phyloP scores from a whole-genome alignment of 352 stramenopile genomes.

The Detonula confervacea region DNA sequence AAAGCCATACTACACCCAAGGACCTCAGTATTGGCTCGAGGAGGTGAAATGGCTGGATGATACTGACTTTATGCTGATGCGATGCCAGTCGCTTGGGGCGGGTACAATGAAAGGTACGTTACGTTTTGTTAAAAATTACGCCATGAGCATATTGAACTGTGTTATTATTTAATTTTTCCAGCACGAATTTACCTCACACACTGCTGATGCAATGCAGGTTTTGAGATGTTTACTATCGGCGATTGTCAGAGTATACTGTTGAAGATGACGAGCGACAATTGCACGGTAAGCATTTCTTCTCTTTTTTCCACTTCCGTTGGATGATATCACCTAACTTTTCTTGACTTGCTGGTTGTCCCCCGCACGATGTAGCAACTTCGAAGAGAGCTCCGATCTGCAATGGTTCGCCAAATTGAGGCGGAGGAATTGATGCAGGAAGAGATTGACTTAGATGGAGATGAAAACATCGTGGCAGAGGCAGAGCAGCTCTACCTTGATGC shows the following conservation, averaged over 20 bases:
- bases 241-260: slow-evolving; percentile 84
- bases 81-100: slow-evolving; percentile 75
- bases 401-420: slow-evolving; percentile 72
- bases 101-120: slow-evolving; percentile 80
- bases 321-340: neutral
- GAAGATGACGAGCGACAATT: slow-evolving; percentile 84
- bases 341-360: neutral
- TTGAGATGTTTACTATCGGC: slow-evolving; percentile 86
- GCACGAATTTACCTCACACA: no score
- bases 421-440: slow-evolving; percentile 77
- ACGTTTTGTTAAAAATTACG: no score
- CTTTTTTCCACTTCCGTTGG: no score
- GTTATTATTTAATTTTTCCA: no score
- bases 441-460: slow-evolving; percentile 65
- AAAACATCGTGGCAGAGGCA: slow-evolving; percentile 79
- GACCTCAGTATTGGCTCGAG: slow-evolving; percentile 63
- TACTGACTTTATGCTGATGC: slow-evolving; percentile 74
- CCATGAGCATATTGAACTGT: no score
- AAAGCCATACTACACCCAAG: slow-evolving; percentile 29
- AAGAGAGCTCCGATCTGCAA: slow-evolving; percentile 67
- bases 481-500: slow-evolving; percentile 76
- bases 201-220: no score
- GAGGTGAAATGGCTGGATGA: slow-evolving; percentile 82
- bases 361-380: slow-evolving; percentile 58
- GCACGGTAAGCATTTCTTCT: slow-evolving; percentile 70